A percentile compares a stretch with the other conserved stretches of the same genome.
These are phyloP conservation scores for Phytophthora crassamura DNA, from an alignment of 352 stramenopile genomes.

Conservation along the genomic window DNA sequence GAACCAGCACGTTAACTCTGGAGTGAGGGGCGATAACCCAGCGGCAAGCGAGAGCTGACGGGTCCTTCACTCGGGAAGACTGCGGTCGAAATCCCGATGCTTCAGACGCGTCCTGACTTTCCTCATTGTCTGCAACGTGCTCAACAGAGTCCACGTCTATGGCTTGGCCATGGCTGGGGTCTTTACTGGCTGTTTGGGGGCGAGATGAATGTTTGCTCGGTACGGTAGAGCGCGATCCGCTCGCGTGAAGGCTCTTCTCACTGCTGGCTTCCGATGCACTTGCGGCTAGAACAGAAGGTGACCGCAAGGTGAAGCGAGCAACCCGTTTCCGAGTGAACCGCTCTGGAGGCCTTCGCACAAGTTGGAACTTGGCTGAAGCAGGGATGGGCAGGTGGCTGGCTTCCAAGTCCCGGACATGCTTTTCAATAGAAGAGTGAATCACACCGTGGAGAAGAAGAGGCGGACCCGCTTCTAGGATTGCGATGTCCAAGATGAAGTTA, in stretches of 20 bases:
- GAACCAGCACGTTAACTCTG: conserved; percentile 71
- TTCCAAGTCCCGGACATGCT: conserved; percentile 70
- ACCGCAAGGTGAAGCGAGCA: conserved; percentile 51
- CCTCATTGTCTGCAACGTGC: conserved; percentile 1
- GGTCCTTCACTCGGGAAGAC: conserved; percentile 1
- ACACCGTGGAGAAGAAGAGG: conserved; percentile 65
- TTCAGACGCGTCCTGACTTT: conserved; percentile 11
- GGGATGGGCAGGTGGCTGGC: conserved; percentile 69
- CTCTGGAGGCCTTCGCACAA: conserved; percentile 74
- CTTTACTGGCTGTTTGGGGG: conserved; percentile 30
- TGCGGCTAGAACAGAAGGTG: conserved; percentile 9
- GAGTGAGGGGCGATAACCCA: conserved; percentile 86
- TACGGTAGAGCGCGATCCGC: conserved; percentile 10
- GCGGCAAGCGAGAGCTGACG: conserved; percentile 16
- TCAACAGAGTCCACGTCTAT: conserved; percentile 1
- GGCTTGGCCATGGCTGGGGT: conserved; percentile 1
- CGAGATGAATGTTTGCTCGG: conserved; percentile 25
- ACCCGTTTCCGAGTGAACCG: conserved; percentile 69
- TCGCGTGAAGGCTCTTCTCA: conserved; percentile 23
- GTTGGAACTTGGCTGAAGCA: conserved; percentile 67
- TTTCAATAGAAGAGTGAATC: conserved; percentile 65
- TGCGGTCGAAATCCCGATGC: neutral
- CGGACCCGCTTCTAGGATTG: conserved; percentile 50
- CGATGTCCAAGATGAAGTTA: conserved; percentile 69
- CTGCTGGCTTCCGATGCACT: conserved; percentile 23